Evolutionary conservation across 352 stramenopile species (phyloP).

Genomic region (Globisporangium perplexum): DNA sequence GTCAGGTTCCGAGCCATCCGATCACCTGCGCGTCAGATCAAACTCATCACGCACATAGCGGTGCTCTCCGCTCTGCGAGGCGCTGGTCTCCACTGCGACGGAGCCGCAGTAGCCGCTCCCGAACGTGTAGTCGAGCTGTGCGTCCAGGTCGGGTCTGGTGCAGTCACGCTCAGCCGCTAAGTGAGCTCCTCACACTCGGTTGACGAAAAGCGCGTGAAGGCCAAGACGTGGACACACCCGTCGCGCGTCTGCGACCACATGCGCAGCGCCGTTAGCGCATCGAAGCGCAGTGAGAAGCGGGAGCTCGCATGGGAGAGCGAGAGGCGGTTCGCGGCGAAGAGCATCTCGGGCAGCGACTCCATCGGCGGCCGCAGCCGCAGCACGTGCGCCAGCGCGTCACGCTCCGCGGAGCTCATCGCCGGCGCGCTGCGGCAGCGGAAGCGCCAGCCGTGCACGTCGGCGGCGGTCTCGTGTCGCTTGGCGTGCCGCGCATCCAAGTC

Average conservation of each 20-base stretch:
- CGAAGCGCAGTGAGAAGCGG: conserved; percentile 32
- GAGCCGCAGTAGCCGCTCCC: conserved; percentile 32
- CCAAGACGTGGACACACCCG: conserved; percentile 9
- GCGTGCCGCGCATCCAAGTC: too few relatives aligned
- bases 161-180: too few relatives aligned
- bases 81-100: conserved; percentile 17
- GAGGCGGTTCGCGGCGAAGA: conserved; percentile 40
- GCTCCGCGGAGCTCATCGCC: conserved; percentile 39
- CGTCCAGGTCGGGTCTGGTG: too few relatives aligned
- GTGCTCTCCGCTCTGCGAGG: not conserved
- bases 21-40: too few relatives aligned
- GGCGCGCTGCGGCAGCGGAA: conserved; percentile 28
- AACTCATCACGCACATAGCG: conserved; percentile 6
- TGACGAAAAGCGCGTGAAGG: too few relatives aligned
- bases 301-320: conserved; percentile 20
- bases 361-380: conserved; percentile 28
- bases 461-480: conserved; percentile 9
- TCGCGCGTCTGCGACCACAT: conserved; percentile 30
- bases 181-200: too few relatives aligned
- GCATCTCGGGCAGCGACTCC: conserved; percentile 43
- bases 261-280: conserved; percentile 31
- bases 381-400: conserved; percentile 18
- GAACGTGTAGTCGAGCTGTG: conserved; percentile 60
- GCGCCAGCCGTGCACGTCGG: conserved; percentile 34
- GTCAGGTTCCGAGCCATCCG: not conserved